Evolutionary conservation across 352 stramenopile species (phyloP).

Genomic region (Phytophthora vignae): DNA sequence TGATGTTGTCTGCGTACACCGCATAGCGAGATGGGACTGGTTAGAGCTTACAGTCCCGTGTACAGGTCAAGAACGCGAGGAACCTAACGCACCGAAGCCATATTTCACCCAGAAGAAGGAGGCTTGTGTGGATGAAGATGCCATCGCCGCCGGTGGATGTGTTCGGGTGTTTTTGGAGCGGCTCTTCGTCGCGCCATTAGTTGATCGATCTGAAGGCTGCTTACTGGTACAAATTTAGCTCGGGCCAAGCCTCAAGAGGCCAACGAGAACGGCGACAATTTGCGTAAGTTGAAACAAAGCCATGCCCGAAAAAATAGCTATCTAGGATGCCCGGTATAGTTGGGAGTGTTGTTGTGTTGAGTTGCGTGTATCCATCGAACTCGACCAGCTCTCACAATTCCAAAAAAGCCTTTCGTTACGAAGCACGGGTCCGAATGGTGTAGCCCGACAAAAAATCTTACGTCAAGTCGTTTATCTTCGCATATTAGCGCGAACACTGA

Average conservation of each 20-base stretch:
- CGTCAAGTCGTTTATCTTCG: too few species aligned
- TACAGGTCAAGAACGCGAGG: neutral
- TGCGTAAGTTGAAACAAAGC: too few species aligned
- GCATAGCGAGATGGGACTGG: neutral
- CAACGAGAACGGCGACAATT: too few species aligned
- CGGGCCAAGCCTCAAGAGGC: neutral
- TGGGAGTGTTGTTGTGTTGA: too few species aligned
- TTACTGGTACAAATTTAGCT: constrained; percentile 5
- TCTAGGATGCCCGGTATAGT: too few species aligned
- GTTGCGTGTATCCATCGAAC: too few species aligned
- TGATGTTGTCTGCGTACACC: constrained; percentile 49
- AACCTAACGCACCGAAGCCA: constrained; percentile 67
- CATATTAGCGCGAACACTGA: too few species aligned
- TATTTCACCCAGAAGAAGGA: constrained; percentile 85
- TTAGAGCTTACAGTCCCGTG: neutral
- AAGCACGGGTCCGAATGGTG: too few species aligned
- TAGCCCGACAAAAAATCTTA: too few species aligned
- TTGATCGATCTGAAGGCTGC: constrained; percentile 7
- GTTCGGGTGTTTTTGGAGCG: neutral
- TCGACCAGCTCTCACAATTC: too few species aligned
- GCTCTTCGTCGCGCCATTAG: constrained; percentile 4
- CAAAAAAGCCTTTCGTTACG: too few species aligned
- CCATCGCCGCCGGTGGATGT: constrained; percentile 2
- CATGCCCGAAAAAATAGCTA: too few species aligned
- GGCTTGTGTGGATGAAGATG: constrained; percentile 23